phyloP scores from a whole-genome alignment of 768 basidiomycete genomes.

The Boletus rubropictus region DNA sequence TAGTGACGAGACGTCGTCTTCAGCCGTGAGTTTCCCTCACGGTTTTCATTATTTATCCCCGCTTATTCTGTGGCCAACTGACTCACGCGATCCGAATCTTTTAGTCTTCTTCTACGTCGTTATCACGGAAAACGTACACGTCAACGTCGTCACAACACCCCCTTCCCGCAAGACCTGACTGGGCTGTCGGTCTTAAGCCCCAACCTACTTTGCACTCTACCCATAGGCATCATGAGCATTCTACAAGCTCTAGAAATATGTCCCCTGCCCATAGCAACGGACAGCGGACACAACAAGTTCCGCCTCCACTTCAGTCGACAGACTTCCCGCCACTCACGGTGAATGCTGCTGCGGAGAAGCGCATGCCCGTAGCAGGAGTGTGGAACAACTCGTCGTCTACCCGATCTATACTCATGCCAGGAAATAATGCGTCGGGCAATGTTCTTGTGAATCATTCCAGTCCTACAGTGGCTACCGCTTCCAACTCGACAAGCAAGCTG shows the following conservation, averaged over 20 bases:
- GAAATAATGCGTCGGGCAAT: conserved; percentile 31
- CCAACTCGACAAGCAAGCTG: conserved; percentile 20
- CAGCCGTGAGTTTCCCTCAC: conserved; percentile 51
- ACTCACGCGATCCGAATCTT: conserved; percentile 16
- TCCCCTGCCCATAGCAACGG: conserved; percentile 35
- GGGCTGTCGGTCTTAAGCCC: conserved; percentile 81
- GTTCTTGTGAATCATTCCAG: conserved; percentile 37
- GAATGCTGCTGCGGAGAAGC: conserved; percentile 43
- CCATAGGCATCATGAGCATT: conserved; percentile 51
- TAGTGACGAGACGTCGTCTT: conserved; percentile 72
- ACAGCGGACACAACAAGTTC: conserved; percentile 32
- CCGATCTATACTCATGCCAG: conserved; percentile 46
- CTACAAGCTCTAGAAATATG: conserved; percentile 34
- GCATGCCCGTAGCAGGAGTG: conserved; percentile 55
- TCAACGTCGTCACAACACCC: conserved; percentile 74
- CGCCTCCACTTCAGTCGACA: conserved; percentile 46
- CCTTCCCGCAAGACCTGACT: conserved; percentile 78
- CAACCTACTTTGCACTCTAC: conserved; percentile 60
- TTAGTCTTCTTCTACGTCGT: conserved; percentile 74
- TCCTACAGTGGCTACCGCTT: conserved; percentile 8
- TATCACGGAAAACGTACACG: conserved; percentile 71
- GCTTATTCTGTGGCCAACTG: not conserved
- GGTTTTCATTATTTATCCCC: not conserved
- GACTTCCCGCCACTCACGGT: conserved; percentile 68
- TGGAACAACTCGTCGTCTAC: conserved; percentile 59